Evolutionary conservation across 768 basidiomycete genomes (phyloP), one percentile per base, ranked within the genome.

Genomic region (Boletales sp.): DNA sequence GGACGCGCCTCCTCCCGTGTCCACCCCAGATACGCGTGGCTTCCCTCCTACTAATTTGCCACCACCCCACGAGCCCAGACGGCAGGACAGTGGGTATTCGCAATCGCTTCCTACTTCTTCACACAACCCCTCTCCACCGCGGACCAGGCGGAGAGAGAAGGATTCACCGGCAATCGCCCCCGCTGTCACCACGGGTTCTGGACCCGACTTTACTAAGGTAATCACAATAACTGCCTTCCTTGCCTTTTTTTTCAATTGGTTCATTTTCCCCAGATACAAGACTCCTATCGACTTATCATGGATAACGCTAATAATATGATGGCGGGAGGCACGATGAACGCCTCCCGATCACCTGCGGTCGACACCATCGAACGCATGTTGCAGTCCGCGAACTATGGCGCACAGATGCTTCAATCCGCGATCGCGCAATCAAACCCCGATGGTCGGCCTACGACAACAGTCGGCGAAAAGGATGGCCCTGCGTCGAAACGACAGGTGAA

Each of bases 161-260:
- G 70, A 70, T 51, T 62, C 64, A 5, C 57, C 68, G 37, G 54
- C 61, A 51, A 49, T 64, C 50, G 53, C 55, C 43, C 43, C 63
- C 55, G 53, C 59, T 60, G 53, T 60, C 21, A 48, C 62, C 43
- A 44, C 64, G 15, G 56, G 60, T 49, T 56, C 67, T 41, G 58
- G 65, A 10, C 58, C 77, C 15, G 76, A 77, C 57, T 77, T 75
- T 55, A 46, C 54, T 36, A 77, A 76, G 71, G 76, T 72, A 57
- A 56, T 57, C 46, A 37, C 33, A 39, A 40, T 14, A 11, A 45
- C 19, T 7, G 33, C 47, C 37, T 51, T 28, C 37, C 32, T 54
- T 48, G 45, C 42, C 25, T 50, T 57, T 45, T 51, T 28, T 28
- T 19, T 50, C 44, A 46, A 61, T 45, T 28, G 35, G 17, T 50